Evolutionary conservation across 306 rosid genomes (phyloP), one percentile per base, ranked within the genome.

Genomic region (Sechiopsis laciniata): DNA sequence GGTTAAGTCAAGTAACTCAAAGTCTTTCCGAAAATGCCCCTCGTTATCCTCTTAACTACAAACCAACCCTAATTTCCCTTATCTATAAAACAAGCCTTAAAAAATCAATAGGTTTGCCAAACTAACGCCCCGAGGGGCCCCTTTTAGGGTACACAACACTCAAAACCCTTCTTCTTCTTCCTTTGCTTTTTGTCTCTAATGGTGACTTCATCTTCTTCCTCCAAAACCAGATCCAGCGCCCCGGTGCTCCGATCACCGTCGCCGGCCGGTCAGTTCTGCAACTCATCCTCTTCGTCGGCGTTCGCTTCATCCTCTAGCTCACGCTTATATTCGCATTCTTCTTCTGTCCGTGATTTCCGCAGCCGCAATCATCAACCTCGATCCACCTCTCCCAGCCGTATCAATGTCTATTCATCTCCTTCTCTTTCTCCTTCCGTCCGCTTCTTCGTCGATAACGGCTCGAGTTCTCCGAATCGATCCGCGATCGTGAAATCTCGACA

Each of bases 61-160:
- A 74, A n/a, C 58, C 4, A 32, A 1, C 78, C 88, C 75, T 7
- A 0, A 7, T 2, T 7, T 1, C 50, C 12, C 26, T 0, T 14
- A 71, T 14, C 97, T 91, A 89, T 91, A 83, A 80, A 91, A 80
- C 0, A 74, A 20, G 82, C 91, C 82, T 74, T 86, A 54, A 89
- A 91, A 88, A 89, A 88, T 80, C 95, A 78, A 55, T 77, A 79
- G 96, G 97, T 91, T 95, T 95, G 99, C 96, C 95, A 86, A 95
- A 95, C 79, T 89, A 77, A 84, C 58, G 66, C 82, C 92, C 88
- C 84, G 75, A 75, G 58, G 92, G 97, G 99, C 85, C 79, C 37
- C 77, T 82, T 78, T 21, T 0, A 15, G 81, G 81, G 74, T 51
- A 50, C 48, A 8, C 11, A 7, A 40, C 15, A 20, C 6, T 35